A percentile compares a stretch with the other conserved stretches of the same genome.
phyloP scores from a whole-genome alignment of 345 rosid species.

The Lepidium aucheri region DNA sequence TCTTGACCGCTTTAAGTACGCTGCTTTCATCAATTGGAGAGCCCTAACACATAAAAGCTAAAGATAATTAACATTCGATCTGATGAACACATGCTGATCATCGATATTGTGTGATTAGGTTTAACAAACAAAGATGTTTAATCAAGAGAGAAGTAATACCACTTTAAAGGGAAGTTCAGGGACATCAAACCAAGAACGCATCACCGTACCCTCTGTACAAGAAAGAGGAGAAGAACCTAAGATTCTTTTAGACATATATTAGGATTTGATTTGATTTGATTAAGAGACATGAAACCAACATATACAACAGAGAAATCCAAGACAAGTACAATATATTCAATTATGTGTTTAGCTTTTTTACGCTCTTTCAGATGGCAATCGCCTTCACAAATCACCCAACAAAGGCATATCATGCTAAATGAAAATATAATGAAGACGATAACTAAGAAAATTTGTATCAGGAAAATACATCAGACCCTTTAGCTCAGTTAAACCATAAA shows the following conservation, averaged over 20 bases:
- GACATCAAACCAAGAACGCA: constrained; percentile 88
- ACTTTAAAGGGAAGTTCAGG: constrained; percentile 65
- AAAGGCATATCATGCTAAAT: neutral
- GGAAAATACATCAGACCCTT: neutral
- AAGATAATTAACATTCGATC: neutral
- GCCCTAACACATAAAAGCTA: constrained; percentile 30
- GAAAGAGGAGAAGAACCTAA: neutral
- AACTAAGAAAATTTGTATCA: neutral
- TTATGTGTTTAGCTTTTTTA: neutral
- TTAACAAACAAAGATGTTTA: neutral
- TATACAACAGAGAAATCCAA: too few relatives aligned
- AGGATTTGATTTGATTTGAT: too few relatives aligned
- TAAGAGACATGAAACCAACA: too few relatives aligned
- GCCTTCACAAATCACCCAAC: too few relatives aligned
- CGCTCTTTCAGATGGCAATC: neutral
- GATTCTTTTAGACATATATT: neutral
- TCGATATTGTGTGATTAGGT: neutral
- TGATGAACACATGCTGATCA: neutral
- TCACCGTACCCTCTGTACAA: constrained; percentile 54
- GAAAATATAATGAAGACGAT: neutral
- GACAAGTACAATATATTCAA: neutral
- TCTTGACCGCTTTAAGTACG: constrained; percentile 56
- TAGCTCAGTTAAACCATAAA: neutral
- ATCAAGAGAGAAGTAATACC: constrained; percentile 27
- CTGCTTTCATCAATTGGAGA: constrained; percentile 62